Base-by-base conservation (phyloP, 148 eudicot genomes). In the Chenopodium quinoa region DNA sequence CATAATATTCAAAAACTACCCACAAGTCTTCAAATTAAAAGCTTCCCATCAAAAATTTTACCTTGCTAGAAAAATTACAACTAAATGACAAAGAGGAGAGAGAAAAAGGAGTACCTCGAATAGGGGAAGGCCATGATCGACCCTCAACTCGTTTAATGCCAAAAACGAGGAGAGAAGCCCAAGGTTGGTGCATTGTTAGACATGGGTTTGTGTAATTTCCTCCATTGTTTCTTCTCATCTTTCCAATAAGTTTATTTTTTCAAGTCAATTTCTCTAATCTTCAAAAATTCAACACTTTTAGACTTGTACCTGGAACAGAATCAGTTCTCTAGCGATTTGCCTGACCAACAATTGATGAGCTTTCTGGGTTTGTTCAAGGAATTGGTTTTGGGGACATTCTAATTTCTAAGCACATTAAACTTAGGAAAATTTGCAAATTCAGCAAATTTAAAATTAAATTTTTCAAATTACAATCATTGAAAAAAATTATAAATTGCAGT, bases 141-240 rank as follows among this genome's bases (percentile, higher is more conserved):
- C 99, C 99, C 82, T 95, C 99, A 87, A 95, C 83, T 50, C 97
- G 97, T 80, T 95, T 95, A 71, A 95, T 91, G 64, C 97, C 99
- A 79, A 85, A 86, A 78, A 95, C 92, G 12, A 95, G 92, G 27
- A 95, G 88, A 82, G 99, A 95, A 83, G 98, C 98, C 98, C 97
- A 95, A 27, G 99, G 98, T 80, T 95, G 99, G 80, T 95, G 99
- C 97, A 95, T 93, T 32, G 97, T 95, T 27, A 95, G 83, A 86
- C 99, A 95, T 58, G 89, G 91, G 83, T 93, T 91, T 81, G 83
- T 90, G 83, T 86, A 88, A 83, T 88, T 91, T 46, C 85, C 87
- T 64, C 80, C 83, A 86, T 82, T 84, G 5, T 82, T 87, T 78
- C 82, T 85, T 48, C 84, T 56, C 87, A 80, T 89, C 78, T 76